Evolutionary conservation across 768 basidiomycete species (phyloP).

Genomic region (Lactarius trivialis): DNA sequence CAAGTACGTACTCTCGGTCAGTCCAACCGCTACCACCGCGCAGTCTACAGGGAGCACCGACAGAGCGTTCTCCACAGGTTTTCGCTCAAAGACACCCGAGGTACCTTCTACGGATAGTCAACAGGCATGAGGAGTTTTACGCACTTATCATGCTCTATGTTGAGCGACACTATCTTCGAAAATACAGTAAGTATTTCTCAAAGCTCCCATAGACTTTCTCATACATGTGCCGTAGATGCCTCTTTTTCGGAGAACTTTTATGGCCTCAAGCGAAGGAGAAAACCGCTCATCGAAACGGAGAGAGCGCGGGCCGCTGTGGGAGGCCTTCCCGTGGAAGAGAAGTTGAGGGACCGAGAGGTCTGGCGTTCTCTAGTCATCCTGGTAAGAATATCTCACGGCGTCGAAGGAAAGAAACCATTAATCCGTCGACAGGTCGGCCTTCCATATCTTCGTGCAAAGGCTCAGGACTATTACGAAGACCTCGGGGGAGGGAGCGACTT

Average conservation of each 20-base stretch:
- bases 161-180: conserved; percentile 84
- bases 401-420: not conserved
- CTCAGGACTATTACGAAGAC: conserved; percentile 85
- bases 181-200: conserved; percentile 54
- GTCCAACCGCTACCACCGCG: conserved; percentile 25
- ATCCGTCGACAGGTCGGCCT: conserved; percentile 57
- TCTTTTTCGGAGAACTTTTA: conserved; percentile 97
- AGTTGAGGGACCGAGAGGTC: conserved; percentile 59
- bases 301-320: conserved; percentile 62
- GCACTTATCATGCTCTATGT: conserved; percentile 82
- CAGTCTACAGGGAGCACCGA: not conserved
- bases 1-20: conserved; percentile 87
- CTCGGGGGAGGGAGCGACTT: conserved; percentile 80
- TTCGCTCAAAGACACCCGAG: conserved; percentile 93
- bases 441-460: conserved; percentile 85
- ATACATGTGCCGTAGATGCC: conserved; percentile 51
- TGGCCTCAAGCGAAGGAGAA: conserved; percentile 73
- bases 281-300: conserved; percentile 63
- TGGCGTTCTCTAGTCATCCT: conserved; percentile 74
- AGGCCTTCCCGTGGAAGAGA: conserved; percentile 57
- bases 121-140: conserved; percentile 95
- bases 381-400: conserved; percentile 39
- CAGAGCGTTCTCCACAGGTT: conserved; percentile 44
- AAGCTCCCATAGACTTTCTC: not conserved
- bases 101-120: conserved; percentile 85